These are phyloP conservation scores for Fusarium secorum DNA, from an alignment of 2,329 filamentous ascomycete genomes.

Conservation along the genomic window DNA sequence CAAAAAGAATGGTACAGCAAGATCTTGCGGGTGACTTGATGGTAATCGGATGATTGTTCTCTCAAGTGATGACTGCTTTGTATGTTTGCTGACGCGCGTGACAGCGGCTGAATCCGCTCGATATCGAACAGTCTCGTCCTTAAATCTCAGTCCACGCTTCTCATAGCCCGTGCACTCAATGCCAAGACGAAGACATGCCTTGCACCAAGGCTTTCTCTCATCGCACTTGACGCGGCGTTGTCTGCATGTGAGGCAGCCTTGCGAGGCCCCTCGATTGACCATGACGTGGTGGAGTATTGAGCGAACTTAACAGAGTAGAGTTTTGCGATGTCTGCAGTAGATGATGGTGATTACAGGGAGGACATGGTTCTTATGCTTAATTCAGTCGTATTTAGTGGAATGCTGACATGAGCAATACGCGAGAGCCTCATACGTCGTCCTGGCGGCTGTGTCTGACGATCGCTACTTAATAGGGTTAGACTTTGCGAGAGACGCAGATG, in stretches of 20 bases:
- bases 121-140: constrained; percentile 8
- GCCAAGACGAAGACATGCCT: constrained; percentile 10
- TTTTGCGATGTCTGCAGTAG: background rate
- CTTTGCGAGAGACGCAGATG: constrained; percentile 9
- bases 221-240: constrained; percentile 29
- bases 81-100: background rate
- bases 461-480: background rate
- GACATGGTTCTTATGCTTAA: background rate
- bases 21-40: background rate
- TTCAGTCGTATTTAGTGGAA: background rate
- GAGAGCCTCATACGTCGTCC: background rate
- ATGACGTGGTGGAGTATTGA: background rate
- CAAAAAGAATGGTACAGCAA: constrained; percentile 21
- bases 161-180: constrained; percentile 22
- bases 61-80: too few species aligned
- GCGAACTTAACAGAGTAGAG: background rate
- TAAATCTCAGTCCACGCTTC: constrained; percentile 4
- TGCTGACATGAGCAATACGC: background rate
- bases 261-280: constrained; percentile 27
- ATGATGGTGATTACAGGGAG: rapidly evolving
- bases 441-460: constrained; percentile 14
- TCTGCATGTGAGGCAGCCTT: constrained; percentile 27
- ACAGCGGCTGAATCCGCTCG: too few species aligned
- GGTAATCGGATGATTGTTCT: background rate
- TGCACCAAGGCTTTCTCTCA: constrained; percentile 19